Evolutionary conservation across 192 early-diverging fungal species (phyloP).

Genomic region (Backusella sp.): DNA sequence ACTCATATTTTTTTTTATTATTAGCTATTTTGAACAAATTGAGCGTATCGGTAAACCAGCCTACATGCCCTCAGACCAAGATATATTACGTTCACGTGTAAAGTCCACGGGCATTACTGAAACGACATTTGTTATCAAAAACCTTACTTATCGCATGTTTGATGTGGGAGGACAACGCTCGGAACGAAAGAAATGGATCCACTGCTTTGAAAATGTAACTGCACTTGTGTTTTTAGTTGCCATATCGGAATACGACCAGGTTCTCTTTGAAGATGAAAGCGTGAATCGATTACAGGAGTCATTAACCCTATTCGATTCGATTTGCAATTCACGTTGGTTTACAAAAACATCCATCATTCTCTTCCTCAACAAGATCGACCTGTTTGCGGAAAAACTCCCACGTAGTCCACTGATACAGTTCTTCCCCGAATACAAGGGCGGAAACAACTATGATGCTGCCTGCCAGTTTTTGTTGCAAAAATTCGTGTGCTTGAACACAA

Average conservation of each 20-base stretch:
- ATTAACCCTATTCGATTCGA: slow-evolving; percentile 94
- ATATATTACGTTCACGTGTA: slow-evolving; percentile 94
- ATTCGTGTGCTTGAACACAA: slow-evolving; percentile 74
- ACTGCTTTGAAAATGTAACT: slow-evolving; percentile 97
- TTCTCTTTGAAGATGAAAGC: slow-evolving; percentile 92
- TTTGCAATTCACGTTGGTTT: slow-evolving; percentile 98
- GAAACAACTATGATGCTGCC: slow-evolving; percentile 69
- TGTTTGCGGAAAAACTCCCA: slow-evolving; percentile 89
- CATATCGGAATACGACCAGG: slow-evolving; percentile 95
- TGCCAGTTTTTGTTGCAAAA: slow-evolving; percentile 80
- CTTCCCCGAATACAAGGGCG: slow-evolving; percentile 86
- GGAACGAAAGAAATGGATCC: slow-evolving; percentile 99
- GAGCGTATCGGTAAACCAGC: slow-evolving; percentile 77
- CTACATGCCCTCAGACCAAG: slow-evolving; percentile 92
- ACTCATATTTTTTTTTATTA: slow-evolving; percentile 25
- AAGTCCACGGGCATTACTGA: slow-evolving; percentile 98
- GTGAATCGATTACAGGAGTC: slow-evolving; percentile 97
- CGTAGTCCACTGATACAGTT: slow-evolving; percentile 80
- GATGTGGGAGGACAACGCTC: slow-evolving; percentile 98
- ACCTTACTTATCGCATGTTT: slow-evolving; percentile 94
- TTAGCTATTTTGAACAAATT: slow-evolving; percentile 93
- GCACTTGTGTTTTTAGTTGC: slow-evolving; percentile 96
- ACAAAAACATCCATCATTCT: slow-evolving; percentile 97
- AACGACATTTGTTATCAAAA: slow-evolving; percentile 88
- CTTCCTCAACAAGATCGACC: slow-evolving; percentile 98